Percentiles rank a stretch among this genome's conserved stretches.
Evolutionary conservation across 495 filamentous ascomycete species (phyloP).

Genomic region (Barbatosphaeria neglecta): DNA sequence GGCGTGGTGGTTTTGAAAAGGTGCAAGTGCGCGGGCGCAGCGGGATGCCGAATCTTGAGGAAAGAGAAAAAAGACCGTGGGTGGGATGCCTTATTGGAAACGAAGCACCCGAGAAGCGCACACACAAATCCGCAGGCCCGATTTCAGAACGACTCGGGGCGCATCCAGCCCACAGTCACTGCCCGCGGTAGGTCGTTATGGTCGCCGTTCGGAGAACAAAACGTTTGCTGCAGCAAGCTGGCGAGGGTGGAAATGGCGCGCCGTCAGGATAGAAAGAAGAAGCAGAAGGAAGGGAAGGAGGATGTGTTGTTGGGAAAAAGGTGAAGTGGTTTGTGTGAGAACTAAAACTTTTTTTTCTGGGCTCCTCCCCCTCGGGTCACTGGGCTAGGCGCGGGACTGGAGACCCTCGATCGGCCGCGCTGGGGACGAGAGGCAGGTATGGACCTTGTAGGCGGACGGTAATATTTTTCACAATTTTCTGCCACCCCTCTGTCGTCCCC

Average conservation of each 20-base stretch:
- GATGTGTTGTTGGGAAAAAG: constrained; percentile 8
- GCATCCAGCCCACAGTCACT: neutral
- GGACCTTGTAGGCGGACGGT: neutral
- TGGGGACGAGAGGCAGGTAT: too few relatives aligned
- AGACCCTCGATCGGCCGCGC: neutral
- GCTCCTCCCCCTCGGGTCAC: neutral
- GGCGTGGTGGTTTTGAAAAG: neutral
- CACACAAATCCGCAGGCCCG: neutral
- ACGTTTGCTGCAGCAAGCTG: constrained; percentile 2
- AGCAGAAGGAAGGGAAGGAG: constrained; percentile 10
- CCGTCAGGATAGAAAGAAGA: constrained; percentile 5
- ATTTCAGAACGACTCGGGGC: neutral
- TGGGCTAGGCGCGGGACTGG: neutral
- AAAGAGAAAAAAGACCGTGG: constrained; percentile 10
- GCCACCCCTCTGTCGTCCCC: neutral
- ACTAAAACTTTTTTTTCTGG: neutral
- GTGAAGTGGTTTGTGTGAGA: constrained; percentile 6
- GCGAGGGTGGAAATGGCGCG: neutral
- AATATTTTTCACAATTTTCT: neutral
- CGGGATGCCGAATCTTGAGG: constrained; percentile 10
- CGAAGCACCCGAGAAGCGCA: neutral
- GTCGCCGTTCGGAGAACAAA: too few relatives aligned
- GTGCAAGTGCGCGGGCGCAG: constrained; percentile 7
- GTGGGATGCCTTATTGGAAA: neutral
- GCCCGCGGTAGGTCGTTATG: neutral